Percentiles rank a stretch among this genome's conserved stretches.
phyloP scores from a whole-genome alignment of 2,329 filamentous ascomycete species.

The Cladosporium sp. region DNA sequence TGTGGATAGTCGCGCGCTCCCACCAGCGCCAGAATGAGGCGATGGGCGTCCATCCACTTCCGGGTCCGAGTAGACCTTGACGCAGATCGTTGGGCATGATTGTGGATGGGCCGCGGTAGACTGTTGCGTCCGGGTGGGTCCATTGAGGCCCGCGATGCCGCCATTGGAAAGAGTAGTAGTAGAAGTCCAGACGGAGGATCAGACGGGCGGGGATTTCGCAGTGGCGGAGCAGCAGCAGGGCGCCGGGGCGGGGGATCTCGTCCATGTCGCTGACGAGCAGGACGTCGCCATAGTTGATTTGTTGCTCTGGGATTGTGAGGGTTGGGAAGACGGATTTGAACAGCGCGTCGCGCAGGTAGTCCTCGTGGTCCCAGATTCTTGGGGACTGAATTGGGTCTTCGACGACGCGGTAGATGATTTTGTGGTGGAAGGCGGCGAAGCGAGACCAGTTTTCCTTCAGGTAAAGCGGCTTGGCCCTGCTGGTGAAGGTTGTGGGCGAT shows the following conservation, averaged over 20 bases:
- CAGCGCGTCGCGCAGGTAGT: conserved; percentile 10
- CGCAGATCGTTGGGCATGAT: conserved; percentile 53
- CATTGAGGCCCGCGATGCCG: conserved; percentile 38
- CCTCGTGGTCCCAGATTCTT: conserved; percentile 13
- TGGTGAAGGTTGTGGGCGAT: conserved; percentile 12
- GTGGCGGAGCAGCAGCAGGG: not conserved
- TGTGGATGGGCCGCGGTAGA: conserved; percentile 48
- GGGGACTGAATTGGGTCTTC: conserved; percentile 6
- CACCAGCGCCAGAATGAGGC: conserved; percentile 29
- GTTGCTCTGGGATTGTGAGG: conserved; percentile 40
- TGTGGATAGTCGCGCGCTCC: conserved; percentile 37
- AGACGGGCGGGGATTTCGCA: conserved; percentile 7
- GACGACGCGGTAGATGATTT: conserved; percentile 12
- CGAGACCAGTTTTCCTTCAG: conserved; percentile 10
- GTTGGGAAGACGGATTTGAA: conserved; percentile 53
- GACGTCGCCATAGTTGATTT: conserved; percentile 26
- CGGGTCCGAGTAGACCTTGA: conserved; percentile 41
- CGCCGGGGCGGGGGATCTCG: conserved; percentile 7
- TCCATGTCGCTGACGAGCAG: conserved; percentile 14
- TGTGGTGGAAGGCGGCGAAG: conserved; percentile 7
- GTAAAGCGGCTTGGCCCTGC: conserved; percentile 9
- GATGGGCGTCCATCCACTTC: conserved; percentile 18
- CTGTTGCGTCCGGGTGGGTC: conserved; percentile 58
- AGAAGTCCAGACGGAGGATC: conserved; percentile 1
- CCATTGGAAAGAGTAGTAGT: conserved; percentile 14